phyloP scores from a whole-genome alignment of 345 rosid genomes.

The Salix arbutifolia region DNA sequence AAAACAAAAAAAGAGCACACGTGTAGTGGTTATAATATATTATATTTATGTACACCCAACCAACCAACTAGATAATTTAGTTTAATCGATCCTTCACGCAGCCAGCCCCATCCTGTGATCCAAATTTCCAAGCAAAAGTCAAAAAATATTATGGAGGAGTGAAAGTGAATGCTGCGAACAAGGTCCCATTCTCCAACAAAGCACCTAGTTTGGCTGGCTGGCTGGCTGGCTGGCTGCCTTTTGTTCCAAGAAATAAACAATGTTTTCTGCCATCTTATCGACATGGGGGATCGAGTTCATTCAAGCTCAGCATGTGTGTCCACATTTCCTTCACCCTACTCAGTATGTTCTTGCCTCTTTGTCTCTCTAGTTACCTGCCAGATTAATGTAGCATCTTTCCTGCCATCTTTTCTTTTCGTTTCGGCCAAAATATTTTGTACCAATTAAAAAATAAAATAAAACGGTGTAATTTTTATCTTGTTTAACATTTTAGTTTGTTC shows the following conservation, averaged over 20 bases:
- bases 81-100: background rate
- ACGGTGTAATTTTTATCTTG: too few relatives aligned
- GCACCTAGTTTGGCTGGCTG: background rate
- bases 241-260: background rate
- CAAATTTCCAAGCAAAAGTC: constrained; percentile 7
- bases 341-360: background rate
- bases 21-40: too few relatives aligned
- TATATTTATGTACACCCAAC: background rate
- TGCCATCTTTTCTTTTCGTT: too few relatives aligned
- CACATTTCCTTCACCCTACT: background rate
- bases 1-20: background rate
- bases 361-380: background rate
- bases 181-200: constrained; percentile 3
- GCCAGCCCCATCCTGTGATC: background rate
- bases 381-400: background rate
- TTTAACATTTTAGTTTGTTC: too few relatives aligned
- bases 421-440: too few relatives aligned
- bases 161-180: too few relatives aligned
- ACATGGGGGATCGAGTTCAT: background rate
- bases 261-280: background rate
- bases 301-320: background rate
- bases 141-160: background rate
- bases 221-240: background rate
- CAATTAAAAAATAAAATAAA: too few relatives aligned
- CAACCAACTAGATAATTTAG: background rate